phyloP scores from a whole-genome alignment of 2,329 filamentous ascomycete species.

The Colletotrichum cereale region DNA sequence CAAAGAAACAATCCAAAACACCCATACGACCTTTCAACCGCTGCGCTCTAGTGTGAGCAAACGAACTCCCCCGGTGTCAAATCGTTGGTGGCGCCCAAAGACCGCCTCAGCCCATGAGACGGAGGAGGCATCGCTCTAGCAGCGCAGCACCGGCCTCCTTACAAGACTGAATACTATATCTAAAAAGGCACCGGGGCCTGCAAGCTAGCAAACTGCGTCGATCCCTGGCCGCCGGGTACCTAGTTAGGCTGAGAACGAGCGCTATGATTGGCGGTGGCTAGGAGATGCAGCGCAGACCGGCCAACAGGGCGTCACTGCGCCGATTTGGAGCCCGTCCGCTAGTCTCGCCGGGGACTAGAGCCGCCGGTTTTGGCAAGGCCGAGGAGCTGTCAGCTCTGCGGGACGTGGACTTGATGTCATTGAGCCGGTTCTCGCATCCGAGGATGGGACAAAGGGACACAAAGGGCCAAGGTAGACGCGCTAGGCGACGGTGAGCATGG shows the following conservation, averaged over 20 bases:
- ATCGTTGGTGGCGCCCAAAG: slow-evolving; percentile 11
- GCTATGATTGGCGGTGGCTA: not conserved
- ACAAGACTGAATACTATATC: not conserved
- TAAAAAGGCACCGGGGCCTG: not conserved
- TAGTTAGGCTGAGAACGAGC: not conserved
- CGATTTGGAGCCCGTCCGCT: not conserved
- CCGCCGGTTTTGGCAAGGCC: not conserved
- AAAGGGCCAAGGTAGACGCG: not conserved
- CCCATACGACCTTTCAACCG: not conserved
- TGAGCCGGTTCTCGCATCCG: not conserved
- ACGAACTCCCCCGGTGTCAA: too few relatives aligned
- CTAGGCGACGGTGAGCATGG: not conserved
- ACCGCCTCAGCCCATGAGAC: slow-evolving; percentile 1
- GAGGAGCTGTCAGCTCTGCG: not conserved
- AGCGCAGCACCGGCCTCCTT: not conserved
- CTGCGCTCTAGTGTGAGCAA: not conserved
- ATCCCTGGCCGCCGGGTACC: too few relatives aligned
- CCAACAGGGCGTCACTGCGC: slow-evolving; percentile 5
- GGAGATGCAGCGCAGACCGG: not conserved
- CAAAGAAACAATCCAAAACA: not conserved
- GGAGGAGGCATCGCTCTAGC: not conserved
- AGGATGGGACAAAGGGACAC: not conserved
- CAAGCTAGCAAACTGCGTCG: not conserved
- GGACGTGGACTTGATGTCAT: slow-evolving; percentile 1
- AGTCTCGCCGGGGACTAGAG: not conserved